A percentile compares a stretch with the other conserved stretches of the same genome.
These are phyloP conservation scores for Mucor sp. DNA, from an alignment of 371 early-diverging fungal genomes.

Conservation along the genomic window DNA sequence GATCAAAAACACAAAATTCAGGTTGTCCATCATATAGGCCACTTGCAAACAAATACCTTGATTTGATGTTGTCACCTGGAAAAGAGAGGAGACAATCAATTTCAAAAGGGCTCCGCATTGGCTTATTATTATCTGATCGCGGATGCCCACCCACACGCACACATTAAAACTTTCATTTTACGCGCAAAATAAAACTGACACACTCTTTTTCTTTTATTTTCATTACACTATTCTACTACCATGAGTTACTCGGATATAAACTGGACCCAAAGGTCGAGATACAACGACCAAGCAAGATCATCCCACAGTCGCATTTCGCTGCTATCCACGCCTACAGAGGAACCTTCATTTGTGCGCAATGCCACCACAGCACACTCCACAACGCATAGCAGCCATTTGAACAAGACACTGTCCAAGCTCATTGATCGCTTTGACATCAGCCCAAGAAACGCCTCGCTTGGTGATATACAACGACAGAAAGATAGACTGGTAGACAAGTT, in stretches of 20 bases:
- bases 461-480: constrained; percentile 8
- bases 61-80: too few species aligned
- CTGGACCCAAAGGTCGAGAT: constrained; percentile 11
- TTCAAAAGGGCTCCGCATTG: too few species aligned
- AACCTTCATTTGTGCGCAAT: not conserved
- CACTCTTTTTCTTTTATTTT: not conserved
- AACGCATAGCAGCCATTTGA: not conserved
- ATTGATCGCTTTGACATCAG: constrained; percentile 16
- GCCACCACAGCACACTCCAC: not conserved
- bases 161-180: not conserved
- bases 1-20: too few species aligned
- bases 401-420: constrained; percentile 22
- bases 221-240: not conserved
- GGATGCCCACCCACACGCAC: not conserved
- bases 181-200: not conserved
- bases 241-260: constrained; percentile 14
- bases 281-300: not conserved
- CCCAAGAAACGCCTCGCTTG: not conserved
- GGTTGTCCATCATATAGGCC: too few species aligned
- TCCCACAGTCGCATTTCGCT: constrained; percentile 1
- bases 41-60: too few species aligned
- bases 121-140: too few species aligned
- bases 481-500: constrained; percentile 1
- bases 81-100: not conserved
- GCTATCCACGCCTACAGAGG: not conserved